Evolutionary conservation across 2,329 filamentous ascomycete genomes (phyloP).

Genomic region (Talaromyces sp.): DNA sequence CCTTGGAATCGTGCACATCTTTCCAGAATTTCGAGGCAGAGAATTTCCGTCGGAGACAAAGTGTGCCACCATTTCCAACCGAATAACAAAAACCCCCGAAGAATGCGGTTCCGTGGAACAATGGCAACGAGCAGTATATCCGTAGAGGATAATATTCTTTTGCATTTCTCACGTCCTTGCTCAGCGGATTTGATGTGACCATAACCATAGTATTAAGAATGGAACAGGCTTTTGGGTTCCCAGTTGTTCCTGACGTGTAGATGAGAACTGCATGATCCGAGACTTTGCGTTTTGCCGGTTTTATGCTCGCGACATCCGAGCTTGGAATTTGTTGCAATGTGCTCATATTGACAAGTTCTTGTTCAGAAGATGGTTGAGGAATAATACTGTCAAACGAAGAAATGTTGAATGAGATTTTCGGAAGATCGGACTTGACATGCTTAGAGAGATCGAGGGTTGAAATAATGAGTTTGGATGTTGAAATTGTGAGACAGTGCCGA

Average conservation of each 20-base stretch:
- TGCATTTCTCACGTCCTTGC: slow-evolving; percentile 30
- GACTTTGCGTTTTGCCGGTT: slow-evolving; percentile 27
- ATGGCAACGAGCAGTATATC: slow-evolving; percentile 43
- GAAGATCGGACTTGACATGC: slow-evolving; percentile 27
- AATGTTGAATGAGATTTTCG: slow-evolving; percentile 34
- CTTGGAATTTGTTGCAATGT: slow-evolving; percentile 23
- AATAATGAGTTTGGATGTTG: slow-evolving; percentile 35
- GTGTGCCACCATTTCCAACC: slow-evolving; percentile 35
- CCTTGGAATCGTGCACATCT: slow-evolving; percentile 38
- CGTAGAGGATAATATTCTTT: slow-evolving; percentile 41
- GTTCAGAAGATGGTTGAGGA: slow-evolving; percentile 14
- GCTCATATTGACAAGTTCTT: slow-evolving; percentile 20
- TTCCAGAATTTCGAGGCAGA: slow-evolving; percentile 43
- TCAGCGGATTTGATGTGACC: slow-evolving; percentile 31
- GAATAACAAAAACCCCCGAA: slow-evolving; percentile 40
- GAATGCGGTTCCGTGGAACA: slow-evolving; percentile 47
- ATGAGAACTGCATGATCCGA: slow-evolving; percentile 36
- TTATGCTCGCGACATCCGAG: slow-evolving; percentile 16
- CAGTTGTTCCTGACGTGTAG: slow-evolving; percentile 47
- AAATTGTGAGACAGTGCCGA: slow-evolving; percentile 40
- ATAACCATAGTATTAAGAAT: slow-evolving; percentile 35
- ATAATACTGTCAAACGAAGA: slow-evolving; percentile 27
- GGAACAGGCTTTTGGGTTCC: slow-evolving; percentile 43
- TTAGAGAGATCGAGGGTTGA: slow-evolving; percentile 41
- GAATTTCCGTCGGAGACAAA: slow-evolving; percentile 43